Evolutionary conservation across 2,329 filamentous ascomycete species (phyloP), one percentile per base, ranked within the genome.

Genomic region (Aphanocladium album): DNA sequence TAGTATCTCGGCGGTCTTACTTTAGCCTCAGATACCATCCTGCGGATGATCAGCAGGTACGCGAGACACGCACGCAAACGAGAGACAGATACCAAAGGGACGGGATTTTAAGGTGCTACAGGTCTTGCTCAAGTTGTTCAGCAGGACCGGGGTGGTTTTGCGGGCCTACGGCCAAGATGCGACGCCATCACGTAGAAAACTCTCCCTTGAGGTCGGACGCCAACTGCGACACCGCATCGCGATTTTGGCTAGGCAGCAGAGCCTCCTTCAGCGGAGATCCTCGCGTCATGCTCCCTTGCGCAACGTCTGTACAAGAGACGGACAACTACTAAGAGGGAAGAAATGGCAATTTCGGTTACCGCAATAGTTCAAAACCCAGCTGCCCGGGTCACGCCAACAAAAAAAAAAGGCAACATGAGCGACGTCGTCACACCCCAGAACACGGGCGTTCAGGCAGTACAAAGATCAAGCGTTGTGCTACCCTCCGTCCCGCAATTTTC

Each of bases 31-130:
- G 55, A 57, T 17, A 3, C 16, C 27, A 12, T 37, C 3, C 21
- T 41, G 17, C 33, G n/a, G 46, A 33, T 33, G 23, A 33, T 58
- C 35, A 51, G 17, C 56, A 58, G 56, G 56, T 58, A 58, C 56
- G 56, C 46, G 25, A 58, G 56, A 58, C 56, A 43, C 12, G 35
- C 33, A 41, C 46, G 43, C 23, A 51, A 35, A 21, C n/a, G n/a
- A 17, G 33, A 41, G 33, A 49, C 33, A 39, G 17, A 19, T 41
- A 35, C 14, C 30, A 27, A 47, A 30, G n/a, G 43, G 27, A 14
- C 37, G 23, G 21, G 16, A 11, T 17, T 17, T 17, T 12, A 25
- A 50, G 35, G 45, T 27, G 45, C 27, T 45, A 23, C 41, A 46
- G 45, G 53, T 39, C 30, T 47, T 3, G 8, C 19, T 17, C 14